These are phyloP conservation scores for Cicer yamashitae DNA, from an alignment of 306 rosid species.

Conservation along the genomic window DNA sequence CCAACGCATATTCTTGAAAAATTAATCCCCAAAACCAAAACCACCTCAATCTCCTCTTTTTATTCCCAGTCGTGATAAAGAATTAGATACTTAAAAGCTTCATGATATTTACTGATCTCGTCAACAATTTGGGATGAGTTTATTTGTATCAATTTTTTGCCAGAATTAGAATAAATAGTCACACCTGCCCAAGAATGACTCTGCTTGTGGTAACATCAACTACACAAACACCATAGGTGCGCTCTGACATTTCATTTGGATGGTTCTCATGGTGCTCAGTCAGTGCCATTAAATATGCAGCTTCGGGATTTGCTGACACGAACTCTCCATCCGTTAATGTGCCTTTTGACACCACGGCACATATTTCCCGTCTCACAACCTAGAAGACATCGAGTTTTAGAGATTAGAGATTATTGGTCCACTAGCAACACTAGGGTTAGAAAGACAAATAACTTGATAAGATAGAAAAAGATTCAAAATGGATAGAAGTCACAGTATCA, in stretches of 20 bases:
- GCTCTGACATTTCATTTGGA: conserved; percentile 55
- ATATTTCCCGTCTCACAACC: conserved; percentile 97
- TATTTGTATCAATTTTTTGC: conserved; percentile 18
- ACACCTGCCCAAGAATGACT: conserved; percentile 91
- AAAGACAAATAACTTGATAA: conserved; percentile 4
- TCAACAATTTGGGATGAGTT: conserved; percentile 17
- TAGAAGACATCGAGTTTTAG: conserved; percentile 42
- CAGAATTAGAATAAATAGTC: conserved; percentile 40
- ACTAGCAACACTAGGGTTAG: background rate
- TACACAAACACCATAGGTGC: conserved; percentile 76
- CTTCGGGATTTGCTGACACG: conserved; percentile 80
- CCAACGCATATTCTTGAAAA: conserved; percentile 28
- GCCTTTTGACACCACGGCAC: conserved; percentile 91
- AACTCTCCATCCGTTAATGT: conserved; percentile 90
- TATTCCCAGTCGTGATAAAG: background rate
- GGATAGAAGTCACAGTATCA: conserved; percentile 15
- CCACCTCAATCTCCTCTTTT: conserved; percentile 22
- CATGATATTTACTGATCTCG: conserved; percentile 17
- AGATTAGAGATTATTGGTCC: conserved; percentile 23
- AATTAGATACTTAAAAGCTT: conserved; percentile 20
- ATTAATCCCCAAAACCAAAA: background rate
- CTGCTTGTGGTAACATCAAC: conserved; percentile 85
- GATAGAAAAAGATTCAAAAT: conserved; percentile 4
- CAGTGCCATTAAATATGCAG: conserved; percentile 84
- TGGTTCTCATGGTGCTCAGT: conserved; percentile 62